These are phyloP conservation scores for Erigeron canadensis DNA, from an alignment of 129 eudicot genomes.

Conservation along the genomic window DNA sequence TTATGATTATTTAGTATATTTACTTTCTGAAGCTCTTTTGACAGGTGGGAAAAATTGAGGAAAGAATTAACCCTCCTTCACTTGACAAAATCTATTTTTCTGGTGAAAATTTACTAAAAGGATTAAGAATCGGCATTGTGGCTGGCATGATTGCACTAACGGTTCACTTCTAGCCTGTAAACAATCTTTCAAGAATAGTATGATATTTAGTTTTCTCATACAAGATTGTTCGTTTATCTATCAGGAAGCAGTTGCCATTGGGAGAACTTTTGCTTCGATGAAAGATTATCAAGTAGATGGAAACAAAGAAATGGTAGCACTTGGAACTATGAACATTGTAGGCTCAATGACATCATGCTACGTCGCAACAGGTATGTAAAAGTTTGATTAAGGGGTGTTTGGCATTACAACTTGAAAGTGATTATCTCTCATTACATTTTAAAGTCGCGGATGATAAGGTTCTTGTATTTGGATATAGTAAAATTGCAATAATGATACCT, in stretches of 20 bases:
- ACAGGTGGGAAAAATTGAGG: conserved; percentile 52
- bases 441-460: background rate
- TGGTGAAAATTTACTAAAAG: conserved; percentile 62
- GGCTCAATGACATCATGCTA: conserved; percentile 92
- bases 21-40: background rate
- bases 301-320: conserved; percentile 88
- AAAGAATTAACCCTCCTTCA: conserved; percentile 64
- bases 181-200: background rate
- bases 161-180: conserved; percentile 32
- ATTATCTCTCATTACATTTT: background rate
- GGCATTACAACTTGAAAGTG: background rate
- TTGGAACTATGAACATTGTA: conserved; percentile 72
- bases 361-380: conserved; percentile 58
- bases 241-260: conserved; percentile 90
- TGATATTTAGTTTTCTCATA: background rate
- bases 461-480: too few relatives aligned
- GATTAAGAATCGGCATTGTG: conserved; percentile 53
- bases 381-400: background rate
- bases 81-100: conserved; percentile 51
- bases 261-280: conserved; percentile 85
- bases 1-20: background rate
- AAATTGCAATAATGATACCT: too few relatives aligned
- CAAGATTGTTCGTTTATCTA: background rate
- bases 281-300: conserved; percentile 80
- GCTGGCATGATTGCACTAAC: conserved; percentile 78